These are phyloP conservation scores for Tricholoma bakamatsutake DNA, from an alignment of 768 basidiomycete species.

Conservation along the genomic window DNA sequence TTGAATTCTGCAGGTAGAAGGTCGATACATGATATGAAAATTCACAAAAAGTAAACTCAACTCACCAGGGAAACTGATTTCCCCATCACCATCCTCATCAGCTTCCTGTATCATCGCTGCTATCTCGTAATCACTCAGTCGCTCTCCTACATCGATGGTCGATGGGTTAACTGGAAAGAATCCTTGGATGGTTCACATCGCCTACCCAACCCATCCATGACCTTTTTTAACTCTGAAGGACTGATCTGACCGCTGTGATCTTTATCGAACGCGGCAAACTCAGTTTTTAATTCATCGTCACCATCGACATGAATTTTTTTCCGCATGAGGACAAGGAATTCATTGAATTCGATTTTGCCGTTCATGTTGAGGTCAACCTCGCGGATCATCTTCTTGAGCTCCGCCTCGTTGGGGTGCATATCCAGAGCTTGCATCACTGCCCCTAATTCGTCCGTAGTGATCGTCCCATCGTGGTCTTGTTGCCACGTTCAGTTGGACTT, in stretches of 20 bases:
- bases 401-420: slow-evolving; percentile 41
- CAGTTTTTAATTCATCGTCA: slow-evolving; percentile 40
- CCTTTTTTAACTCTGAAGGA: slow-evolving; percentile 83
- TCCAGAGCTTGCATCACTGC: slow-evolving; percentile 45
- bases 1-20: slow-evolving; percentile 10
- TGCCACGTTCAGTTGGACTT: not conserved
- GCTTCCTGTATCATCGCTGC: slow-evolving; percentile 92
- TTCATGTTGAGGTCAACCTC: slow-evolving; percentile 40
- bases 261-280: slow-evolving; percentile 81
- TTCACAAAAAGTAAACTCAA: not conserved
- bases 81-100: slow-evolving; percentile 78
- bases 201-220: slow-evolving; percentile 91
- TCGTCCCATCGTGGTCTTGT: slow-evolving; percentile 43
- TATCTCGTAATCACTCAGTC: slow-evolving; percentile 71
- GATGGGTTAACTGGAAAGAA: not conserved
- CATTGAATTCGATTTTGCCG: slow-evolving; percentile 42
- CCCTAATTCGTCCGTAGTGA: slow-evolving; percentile 43
- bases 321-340: slow-evolving; percentile 43
- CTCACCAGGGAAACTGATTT: slow-evolving; percentile 73
- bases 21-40: not conserved
- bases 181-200: not conserved
- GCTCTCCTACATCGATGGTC: slow-evolving; percentile 34
- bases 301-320: slow-evolving; percentile 34
- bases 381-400: slow-evolving; percentile 45
- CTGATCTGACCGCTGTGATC: slow-evolving; percentile 91